Conservation (phyloP, 2,329 filamentous ascomycete species). For the Dryadomyces quercivorus region DNA sequence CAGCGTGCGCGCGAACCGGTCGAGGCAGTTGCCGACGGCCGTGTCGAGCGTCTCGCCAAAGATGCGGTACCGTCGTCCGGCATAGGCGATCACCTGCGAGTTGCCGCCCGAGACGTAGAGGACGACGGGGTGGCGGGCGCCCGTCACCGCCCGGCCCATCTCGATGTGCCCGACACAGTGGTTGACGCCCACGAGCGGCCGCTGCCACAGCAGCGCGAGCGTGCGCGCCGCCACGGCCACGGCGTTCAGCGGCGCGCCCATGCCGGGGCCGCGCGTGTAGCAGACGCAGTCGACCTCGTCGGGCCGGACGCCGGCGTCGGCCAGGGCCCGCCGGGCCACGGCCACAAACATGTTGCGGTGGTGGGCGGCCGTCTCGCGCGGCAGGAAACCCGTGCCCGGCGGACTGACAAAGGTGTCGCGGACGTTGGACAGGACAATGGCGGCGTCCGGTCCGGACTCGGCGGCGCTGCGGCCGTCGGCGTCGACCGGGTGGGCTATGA, state of each 20-base stretch:
- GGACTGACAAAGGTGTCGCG: conserved; percentile 89
- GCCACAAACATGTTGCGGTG: conserved; percentile 76
- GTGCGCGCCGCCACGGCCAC: conserved; percentile 65
- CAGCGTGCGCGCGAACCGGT: conserved; percentile 86
- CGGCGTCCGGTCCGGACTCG: conserved; percentile 26
- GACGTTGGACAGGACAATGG: conserved; percentile 78
- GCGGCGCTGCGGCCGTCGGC: conserved; percentile 16
- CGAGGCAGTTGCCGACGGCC: conserved; percentile 92
- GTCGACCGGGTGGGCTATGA: conserved; percentile 61
- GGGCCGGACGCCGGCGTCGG: conserved; percentile 49
- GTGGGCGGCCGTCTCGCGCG: conserved; percentile 90
- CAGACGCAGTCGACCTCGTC: conserved; percentile 79
- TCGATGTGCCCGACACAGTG: conserved; percentile 98
- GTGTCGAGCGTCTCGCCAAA: conserved; percentile 98
- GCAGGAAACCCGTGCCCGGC: conserved; percentile 86
- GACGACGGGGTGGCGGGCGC: conserved; percentile 82
- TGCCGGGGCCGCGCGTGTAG: conserved; percentile 90
- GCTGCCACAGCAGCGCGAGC: conserved; percentile 71
- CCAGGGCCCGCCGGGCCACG: conserved; percentile 69
- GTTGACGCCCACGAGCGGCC: conserved; percentile 88
- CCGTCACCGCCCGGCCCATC: conserved; percentile 91
- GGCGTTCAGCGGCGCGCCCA: conserved; percentile 84
- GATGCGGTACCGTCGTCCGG: conserved; percentile 86
- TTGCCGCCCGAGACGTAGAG: conserved; percentile 94
- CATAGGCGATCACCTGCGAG: conserved; percentile 96